Base-by-base conservation (phyloP, 192 early-diverging fungal species). In the Linnemannia elongata region DNA sequence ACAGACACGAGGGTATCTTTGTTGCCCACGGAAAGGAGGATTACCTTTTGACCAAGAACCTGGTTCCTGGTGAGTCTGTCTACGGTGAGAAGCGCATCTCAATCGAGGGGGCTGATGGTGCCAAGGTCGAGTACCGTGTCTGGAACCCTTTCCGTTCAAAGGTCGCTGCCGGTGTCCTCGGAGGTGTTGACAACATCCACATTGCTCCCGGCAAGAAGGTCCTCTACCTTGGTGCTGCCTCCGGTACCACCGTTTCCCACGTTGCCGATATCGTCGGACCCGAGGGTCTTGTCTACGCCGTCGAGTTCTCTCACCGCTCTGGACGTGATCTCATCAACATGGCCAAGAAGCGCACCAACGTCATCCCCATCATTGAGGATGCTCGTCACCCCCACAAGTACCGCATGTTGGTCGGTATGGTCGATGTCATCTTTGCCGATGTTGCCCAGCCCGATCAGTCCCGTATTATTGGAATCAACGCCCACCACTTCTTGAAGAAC, bases 81-180 rank as follows among this genome's bases (percentile, higher is more conserved):
- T 99, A 99, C 89, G 98, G 98, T 69, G 98, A 99, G 90, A 99
- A 99, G 95, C 94, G 98, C 87, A 96, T 99, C 87, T 94, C 96
- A 2, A 95, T 99, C 10, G 98, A 85, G 78, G 97, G 97, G 75
- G 88, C 93, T 75, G 98, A 99, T 70, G 97, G 97, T 77, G 95
- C 96, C 83, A 99, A 99, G 91, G 94, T 95, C 49, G 98, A 99
- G 91, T 99, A 99, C 91, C 95, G 98, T 80, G 97, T 99, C 76
- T 99, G 98, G 98, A 99, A 99, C 89, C 98, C 98, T 80, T 99
- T 99, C 96, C 94, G 98, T 83, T 99, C 97, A 85, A 99, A 99
- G 95, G 88, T 99, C 55, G 98, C 98, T 70, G 98, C 98, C 76
- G 97, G 97, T 90, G 94, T 99, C 71, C 94, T 99, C 22, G 97